Base-by-base conservation (phyloP, 1,284 basidiomycete species). In the Tylopilus sp. region DNA sequence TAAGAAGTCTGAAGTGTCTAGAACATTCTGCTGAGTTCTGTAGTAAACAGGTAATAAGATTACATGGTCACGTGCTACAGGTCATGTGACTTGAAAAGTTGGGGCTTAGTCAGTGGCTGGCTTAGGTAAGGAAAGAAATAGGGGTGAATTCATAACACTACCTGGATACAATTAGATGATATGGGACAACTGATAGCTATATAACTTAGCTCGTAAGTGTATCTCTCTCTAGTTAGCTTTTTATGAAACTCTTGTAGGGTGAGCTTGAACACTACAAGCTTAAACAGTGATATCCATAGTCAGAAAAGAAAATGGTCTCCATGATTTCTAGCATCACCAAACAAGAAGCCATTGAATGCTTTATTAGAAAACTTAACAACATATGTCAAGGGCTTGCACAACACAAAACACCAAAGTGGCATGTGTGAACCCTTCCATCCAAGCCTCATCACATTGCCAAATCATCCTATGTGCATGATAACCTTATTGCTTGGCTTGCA, bases 221-320 rank as follows among this genome's bases (percentile, higher is more conserved):
- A 30, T 7, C 12, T 30, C 7, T 3, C 26, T 48, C 9, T 24
- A 24, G 21, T 24, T 6, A 24, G 21, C 21, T 24, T 24, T 24
- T 24, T 24, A 24, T 24, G 6, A 44, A 12, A 3, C 20, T 10
- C 14, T 15, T 29, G 4, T 11, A 60, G 59, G 57, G 51, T 2
- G 53, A 61, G 20, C 52, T 61, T 0, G 31, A 59, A n/a, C 59
- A 59, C 4, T 28, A 36, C 0, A 14, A 17, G 1, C 3, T 39
- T 0, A 60, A 60, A 21, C 7, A 26, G 0, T 7, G 17, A 0
- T 51, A 30, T 35, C 30, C 45, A 17, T n/a, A 24, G 0, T 54
- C 51, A 14, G 43, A 42, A 3, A 59, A 52, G 2, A 59, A 57
- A 18, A 59, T 50, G 2, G 18, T 7, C 8, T 3, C 11, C 0